Base-by-base conservation (phyloP, 1,284 basidiomycete species). In the Moesziomyces aphidis region DNA sequence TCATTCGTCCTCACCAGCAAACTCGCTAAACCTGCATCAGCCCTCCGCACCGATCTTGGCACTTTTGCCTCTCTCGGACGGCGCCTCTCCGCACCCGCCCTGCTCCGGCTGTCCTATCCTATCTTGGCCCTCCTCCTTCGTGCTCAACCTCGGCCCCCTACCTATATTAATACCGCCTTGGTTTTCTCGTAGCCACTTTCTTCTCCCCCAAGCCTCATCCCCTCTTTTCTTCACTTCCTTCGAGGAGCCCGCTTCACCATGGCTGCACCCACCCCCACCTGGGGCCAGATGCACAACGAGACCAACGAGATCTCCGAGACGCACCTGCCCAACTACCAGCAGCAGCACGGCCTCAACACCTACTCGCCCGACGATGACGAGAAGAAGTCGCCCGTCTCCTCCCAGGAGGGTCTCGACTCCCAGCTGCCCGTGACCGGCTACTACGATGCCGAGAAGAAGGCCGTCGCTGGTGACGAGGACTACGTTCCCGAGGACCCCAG, bases 261-360 rank as follows among this genome's bases (percentile, higher is more conserved):
- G 65, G 66, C 66, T 34, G 66, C 59, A 24, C 62, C 71, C 48
- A 66, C 62, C 43, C 71, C 71, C 31, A 65, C 71, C 23, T 69
- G 66, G 61, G 71, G 62, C 28, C 71, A 66, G 57, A 43, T 74
- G 43, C 57, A 69, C 62, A 74, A 66, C 62, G 66, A 74, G 66
- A 50, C 71, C 66, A 74, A 57, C 63, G 72, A 74, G 63, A 74
- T 74, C 67, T 17, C 60, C 50, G 63, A 74, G 50, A 66, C 67
- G 17, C 63, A 69, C 53, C 13, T 24, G 5, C 72, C 72, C n/a
- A 63, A 70, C 54, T 74, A 74, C 51, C 56, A 52, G 26, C 56
- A 68, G 36, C 23, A 61, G 34, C 65, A 70, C 63, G 71, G 71
- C 21, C 61, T 73, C 19, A 44, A 36, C 34, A 55, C 55, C 24